phyloP scores from a whole-genome alignment of 768 basidiomycete genomes.

The Amanita molliuscula region DNA sequence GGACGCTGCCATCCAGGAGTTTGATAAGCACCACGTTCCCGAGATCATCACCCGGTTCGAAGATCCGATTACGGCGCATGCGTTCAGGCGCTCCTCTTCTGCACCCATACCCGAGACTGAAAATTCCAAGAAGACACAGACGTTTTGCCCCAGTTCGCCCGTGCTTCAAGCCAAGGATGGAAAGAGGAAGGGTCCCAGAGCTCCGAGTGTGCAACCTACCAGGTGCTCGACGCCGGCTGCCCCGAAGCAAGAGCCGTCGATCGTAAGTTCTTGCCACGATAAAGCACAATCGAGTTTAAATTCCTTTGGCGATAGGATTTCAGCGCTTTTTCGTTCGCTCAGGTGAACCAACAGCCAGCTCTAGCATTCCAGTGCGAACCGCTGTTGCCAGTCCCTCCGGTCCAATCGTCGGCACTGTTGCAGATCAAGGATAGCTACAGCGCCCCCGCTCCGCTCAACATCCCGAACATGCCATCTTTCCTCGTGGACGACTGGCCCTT shows the following conservation, averaged over 20 bases:
- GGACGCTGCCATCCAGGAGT: constrained; percentile 43
- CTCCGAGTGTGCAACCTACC: constrained; percentile 30
- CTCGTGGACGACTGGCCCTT: neutral
- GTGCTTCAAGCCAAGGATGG: constrained; percentile 7
- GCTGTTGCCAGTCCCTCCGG: constrained; percentile 8
- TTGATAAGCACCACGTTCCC: constrained; percentile 42
- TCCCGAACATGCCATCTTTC: constrained; percentile 2
- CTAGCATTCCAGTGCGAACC: constrained; percentile 21
- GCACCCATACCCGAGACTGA: constrained; percentile 27
- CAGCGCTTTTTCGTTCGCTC: constrained; percentile 35
- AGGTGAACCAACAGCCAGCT: constrained; percentile 18
- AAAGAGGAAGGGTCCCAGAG: constrained; percentile 18
- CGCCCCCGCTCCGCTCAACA: constrained; percentile 1
- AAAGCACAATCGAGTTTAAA: constrained; percentile 1
- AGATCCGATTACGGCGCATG: constrained; percentile 56
- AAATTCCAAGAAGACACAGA: constrained; percentile 16
- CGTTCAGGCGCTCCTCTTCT: constrained; percentile 51
- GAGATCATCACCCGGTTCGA: constrained; percentile 66
- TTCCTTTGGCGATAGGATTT: constrained; percentile 25
- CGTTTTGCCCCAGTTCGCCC: constrained; percentile 22
- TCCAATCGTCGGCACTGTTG: neutral
- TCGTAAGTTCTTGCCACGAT: constrained; percentile 28
- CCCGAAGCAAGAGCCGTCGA: constrained; percentile 33
- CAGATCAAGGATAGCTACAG: neutral
- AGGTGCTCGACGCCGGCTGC: constrained; percentile 19